phyloP scores from a whole-genome alignment of 2,329 filamentous ascomycete species.

The Talaromyces sp. region DNA sequence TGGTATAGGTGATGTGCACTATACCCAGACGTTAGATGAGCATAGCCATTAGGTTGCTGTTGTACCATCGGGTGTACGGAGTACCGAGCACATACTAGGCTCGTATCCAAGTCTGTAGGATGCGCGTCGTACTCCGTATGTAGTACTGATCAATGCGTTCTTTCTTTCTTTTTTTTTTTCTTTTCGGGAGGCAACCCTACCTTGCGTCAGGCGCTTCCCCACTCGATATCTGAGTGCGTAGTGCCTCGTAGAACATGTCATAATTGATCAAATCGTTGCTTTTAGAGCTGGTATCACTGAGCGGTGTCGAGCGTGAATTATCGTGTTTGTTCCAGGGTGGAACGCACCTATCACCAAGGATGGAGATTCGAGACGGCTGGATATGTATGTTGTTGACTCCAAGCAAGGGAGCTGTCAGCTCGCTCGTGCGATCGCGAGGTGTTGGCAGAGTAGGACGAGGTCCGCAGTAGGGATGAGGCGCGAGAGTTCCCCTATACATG shows the following conservation, averaged over 20 bases:
- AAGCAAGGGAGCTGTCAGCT: not conserved
- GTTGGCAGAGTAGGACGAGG: not conserved
- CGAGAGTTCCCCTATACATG: not conserved
- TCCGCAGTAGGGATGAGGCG: not conserved
- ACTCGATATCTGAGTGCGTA: not conserved
- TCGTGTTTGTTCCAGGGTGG: too few relatives aligned
- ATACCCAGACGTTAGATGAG: not conserved
- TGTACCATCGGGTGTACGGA: too few relatives aligned
- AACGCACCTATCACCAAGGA: not conserved
- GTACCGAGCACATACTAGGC: not conserved
- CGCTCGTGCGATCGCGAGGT: not conserved
- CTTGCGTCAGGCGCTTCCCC: not conserved
- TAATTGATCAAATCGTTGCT: not conserved
- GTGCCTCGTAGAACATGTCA: not conserved
- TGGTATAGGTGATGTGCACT: not conserved
- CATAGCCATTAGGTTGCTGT: not conserved
- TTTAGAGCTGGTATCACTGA: not conserved
- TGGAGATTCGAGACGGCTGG: not conserved
- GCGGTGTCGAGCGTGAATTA: not conserved
- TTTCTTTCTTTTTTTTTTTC: not conserved
- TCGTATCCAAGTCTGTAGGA: too few relatives aligned
- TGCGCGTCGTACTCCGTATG: too few relatives aligned
- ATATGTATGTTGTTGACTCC: not conserved
- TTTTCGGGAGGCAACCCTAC: not conserved
- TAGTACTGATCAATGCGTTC: not conserved